These are phyloP conservation scores for Melampsora larici-populina DNA, from an alignment of 1,284 basidiomycete genomes.

Conservation along the genomic window DNA sequence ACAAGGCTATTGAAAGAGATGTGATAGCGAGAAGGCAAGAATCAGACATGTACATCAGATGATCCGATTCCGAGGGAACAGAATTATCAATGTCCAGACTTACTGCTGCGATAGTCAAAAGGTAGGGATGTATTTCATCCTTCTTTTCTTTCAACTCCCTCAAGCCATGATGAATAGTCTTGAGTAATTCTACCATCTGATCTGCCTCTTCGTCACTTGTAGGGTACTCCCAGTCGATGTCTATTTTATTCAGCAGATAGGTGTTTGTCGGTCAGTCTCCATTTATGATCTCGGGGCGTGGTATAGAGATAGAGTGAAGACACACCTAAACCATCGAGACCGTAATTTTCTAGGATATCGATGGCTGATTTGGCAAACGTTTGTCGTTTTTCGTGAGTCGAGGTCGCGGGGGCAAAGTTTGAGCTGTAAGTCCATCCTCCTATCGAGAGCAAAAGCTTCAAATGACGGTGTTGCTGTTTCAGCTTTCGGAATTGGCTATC, in stretches of 20 bases:
- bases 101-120: conserved; percentile 43
- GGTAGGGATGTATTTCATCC: conserved; percentile 16
- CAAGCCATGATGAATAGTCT: conserved; percentile 2
- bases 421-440: conserved; percentile 54
- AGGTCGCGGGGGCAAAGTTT: conserved; percentile 52
- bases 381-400: conserved; percentile 47
- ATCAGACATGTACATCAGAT: not conserved
- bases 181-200: conserved; percentile 25
- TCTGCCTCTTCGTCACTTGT: conserved; percentile 36
- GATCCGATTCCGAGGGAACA: too few species aligned
- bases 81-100: not conserved
- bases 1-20: conserved; percentile 30
- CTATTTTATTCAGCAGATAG: not conserved
- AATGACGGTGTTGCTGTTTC: conserved; percentile 51
- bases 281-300: too few species aligned
- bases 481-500: conserved; percentile 46
- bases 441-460: conserved; percentile 53
- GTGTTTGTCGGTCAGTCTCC: too few species aligned
- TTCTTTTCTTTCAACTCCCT: conserved; percentile 21
- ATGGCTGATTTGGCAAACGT: conserved; percentile 50
- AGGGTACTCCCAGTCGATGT: conserved; percentile 42
- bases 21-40: conserved; percentile 5
- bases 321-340: conserved; percentile 50
- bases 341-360: conserved; percentile 51
- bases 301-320: too few species aligned